Conservation (phyloP, 345 rosid species). For the Bruguiera gymnorhiza region DNA sequence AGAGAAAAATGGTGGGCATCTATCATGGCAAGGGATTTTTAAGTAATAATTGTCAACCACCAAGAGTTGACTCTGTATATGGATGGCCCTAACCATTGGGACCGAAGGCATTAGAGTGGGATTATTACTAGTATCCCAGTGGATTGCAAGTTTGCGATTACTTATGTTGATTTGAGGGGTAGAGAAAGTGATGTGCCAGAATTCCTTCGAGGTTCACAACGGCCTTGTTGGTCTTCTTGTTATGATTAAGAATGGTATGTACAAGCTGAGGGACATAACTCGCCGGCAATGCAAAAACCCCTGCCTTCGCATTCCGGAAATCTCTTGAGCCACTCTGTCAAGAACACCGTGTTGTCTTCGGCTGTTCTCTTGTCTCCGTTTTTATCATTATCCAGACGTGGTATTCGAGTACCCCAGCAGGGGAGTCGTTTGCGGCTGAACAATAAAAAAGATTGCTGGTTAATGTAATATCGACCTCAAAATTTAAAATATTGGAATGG, state of each 20-base stretch:
- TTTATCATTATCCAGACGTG: slow-evolving; percentile 40
- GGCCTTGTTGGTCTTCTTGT: slow-evolving; percentile 18
- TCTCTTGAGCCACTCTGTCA: slow-evolving; percentile 77
- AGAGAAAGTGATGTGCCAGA: too few relatives aligned
- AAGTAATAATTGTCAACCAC: too few relatives aligned
- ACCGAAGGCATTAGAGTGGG: too few relatives aligned
- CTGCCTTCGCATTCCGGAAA: slow-evolving; percentile 74
- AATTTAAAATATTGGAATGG: not conserved
- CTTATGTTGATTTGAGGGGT: too few relatives aligned
- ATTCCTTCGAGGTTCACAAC: too few relatives aligned
- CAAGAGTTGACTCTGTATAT: too few relatives aligned
- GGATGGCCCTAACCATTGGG: too few relatives aligned
- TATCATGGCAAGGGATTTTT: too few relatives aligned
- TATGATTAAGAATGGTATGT: slow-evolving; percentile 52
- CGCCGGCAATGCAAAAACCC: slow-evolving; percentile 75
- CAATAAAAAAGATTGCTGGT: not conserved
- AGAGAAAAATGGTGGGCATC: too few relatives aligned
- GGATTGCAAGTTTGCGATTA: too few relatives aligned
- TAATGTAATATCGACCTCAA: not conserved
- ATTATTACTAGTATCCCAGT: too few relatives aligned
- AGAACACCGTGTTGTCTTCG: slow-evolving; percentile 55
- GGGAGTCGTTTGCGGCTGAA: slow-evolving; percentile 80
- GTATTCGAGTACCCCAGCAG: slow-evolving; percentile 86
- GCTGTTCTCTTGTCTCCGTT: slow-evolving; percentile 67
- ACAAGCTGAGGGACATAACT: slow-evolving; percentile 84